These are phyloP conservation scores for Tephrocybe sp. DNA, from an alignment of 768 basidiomycete species.

Conservation along the genomic window DNA sequence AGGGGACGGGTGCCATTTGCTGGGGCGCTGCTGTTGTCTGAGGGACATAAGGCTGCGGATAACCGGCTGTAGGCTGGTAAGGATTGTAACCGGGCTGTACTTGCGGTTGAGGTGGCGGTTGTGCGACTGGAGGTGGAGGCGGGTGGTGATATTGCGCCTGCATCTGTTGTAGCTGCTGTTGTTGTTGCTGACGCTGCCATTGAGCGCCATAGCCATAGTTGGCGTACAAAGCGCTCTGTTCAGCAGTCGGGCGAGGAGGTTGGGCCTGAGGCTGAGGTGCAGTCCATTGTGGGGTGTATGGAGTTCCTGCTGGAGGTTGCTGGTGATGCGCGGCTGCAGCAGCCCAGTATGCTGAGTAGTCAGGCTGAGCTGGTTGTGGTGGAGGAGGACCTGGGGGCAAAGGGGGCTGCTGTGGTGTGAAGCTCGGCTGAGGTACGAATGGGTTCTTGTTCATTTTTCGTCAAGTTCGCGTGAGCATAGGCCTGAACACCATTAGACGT, in stretches of 20 bases:
- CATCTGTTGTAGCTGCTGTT: conserved; percentile 43
- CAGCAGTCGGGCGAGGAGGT: conserved; percentile 49
- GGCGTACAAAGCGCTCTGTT: conserved; percentile 84
- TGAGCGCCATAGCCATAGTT: conserved; percentile 90
- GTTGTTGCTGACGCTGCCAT: conserved; percentile 67
- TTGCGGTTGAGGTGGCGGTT: conserved; percentile 44
- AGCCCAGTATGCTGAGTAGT: conserved; percentile 81
- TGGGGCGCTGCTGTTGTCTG: conserved; percentile 50
- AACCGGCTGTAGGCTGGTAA: conserved; percentile 69
- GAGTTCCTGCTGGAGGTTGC: conserved; percentile 42
- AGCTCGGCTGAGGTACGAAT: conserved; percentile 68
- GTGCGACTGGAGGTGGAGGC: conserved; percentile 41
- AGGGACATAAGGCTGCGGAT: conserved; percentile 66
- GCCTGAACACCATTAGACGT: conserved; percentile 8
- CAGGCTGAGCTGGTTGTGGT: conserved; percentile 62
- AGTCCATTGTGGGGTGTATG: conserved; percentile 69
- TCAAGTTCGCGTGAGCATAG: conserved; percentile 20
- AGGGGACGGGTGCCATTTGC: conserved; percentile 37
- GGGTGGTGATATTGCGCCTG: conserved; percentile 54
- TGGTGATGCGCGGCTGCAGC: conserved; percentile 49
- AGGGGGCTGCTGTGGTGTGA: conserved; percentile 72
- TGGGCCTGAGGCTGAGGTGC: conserved; percentile 45
- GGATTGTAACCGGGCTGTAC: conserved; percentile 62
- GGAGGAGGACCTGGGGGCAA: conserved; percentile 81
- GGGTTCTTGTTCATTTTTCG: conserved; percentile 80